phyloP scores from a whole-genome alignment of 2,329 filamentous ascomycete species.

The Talaromyces sp. region DNA sequence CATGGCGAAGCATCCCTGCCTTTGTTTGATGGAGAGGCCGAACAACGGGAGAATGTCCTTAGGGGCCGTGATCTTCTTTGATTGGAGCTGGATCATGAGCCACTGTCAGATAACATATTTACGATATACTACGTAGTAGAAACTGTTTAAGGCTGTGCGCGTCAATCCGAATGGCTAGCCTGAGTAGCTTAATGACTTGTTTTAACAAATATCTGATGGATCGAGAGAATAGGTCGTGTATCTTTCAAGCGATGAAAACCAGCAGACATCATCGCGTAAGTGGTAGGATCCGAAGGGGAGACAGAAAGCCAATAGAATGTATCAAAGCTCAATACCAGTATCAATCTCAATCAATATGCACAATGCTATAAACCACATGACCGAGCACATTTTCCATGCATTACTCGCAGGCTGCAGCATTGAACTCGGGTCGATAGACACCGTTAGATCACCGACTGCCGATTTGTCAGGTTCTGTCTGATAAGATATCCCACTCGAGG shows the following conservation, averaged over 20 bases:
- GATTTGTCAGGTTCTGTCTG: not conserved
- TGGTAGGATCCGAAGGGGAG: not conserved
- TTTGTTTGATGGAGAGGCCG: not conserved
- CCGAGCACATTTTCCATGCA: not conserved
- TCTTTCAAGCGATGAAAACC: not conserved
- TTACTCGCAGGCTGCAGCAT: not conserved
- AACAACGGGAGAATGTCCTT: not conserved
- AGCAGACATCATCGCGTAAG: not conserved
- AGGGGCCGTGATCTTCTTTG: not conserved
- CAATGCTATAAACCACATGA: not conserved
- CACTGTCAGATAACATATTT: slow-evolving; percentile 4
- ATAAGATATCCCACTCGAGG: not conserved
- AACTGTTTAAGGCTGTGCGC: not conserved
- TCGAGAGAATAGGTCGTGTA: not conserved
- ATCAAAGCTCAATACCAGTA: not conserved
- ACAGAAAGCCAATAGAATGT: not conserved
- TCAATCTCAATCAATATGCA: not conserved
- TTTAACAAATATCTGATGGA: not conserved
- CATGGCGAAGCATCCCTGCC: not conserved
- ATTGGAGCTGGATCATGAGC: not conserved
- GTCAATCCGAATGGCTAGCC: not conserved
- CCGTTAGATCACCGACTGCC: not conserved
- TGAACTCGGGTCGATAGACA: not conserved
- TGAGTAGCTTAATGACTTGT: not conserved
- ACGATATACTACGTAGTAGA: not conserved